Percentiles rank a stretch among this genome's conserved stretches.
These are phyloP conservation scores for Salix exigua DNA, from an alignment of 345 rosid genomes.

Conservation along the genomic window DNA sequence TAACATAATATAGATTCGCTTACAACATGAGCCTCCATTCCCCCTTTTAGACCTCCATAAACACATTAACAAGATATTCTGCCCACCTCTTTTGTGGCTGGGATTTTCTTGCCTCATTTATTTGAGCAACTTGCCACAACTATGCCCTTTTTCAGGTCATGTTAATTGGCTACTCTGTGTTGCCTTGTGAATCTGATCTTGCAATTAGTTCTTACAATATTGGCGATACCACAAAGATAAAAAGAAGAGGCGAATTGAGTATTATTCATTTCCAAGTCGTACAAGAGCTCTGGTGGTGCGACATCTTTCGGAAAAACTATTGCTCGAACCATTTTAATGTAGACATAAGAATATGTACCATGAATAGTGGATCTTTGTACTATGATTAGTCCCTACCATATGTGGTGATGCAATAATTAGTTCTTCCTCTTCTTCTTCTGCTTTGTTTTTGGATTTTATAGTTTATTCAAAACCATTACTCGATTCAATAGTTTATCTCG, in stretches of 20 bases:
- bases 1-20: slow-evolving; percentile 21
- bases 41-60: slow-evolving; percentile 12
- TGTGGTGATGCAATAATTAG: too few species aligned
- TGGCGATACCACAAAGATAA: background rate
- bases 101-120: slow-evolving; percentile 18
- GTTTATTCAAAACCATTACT: too few species aligned
- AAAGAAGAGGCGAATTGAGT: background rate
- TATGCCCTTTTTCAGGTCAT: slow-evolving; percentile 9
- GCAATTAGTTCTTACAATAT: slow-evolving; percentile 6
- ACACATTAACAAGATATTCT: slow-evolving; percentile 26
- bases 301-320: too few species aligned
- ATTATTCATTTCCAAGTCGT: background rate
- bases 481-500: too few species aligned
- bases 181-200: slow-evolving; percentile 2
- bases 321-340: too few species aligned
- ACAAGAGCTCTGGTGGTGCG: too few species aligned
- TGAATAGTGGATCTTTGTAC: too few species aligned
- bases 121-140: slow-evolving; percentile 35
- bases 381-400: too few species aligned
- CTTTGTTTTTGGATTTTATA: too few species aligned
- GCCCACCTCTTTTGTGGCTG: slow-evolving; percentile 9
- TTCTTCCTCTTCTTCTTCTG: too few species aligned
- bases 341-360: too few species aligned
- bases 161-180: slow-evolving; percentile 21
- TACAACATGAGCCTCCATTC: slow-evolving; percentile 12